These are phyloP conservation scores for Acanthamoeba royreba DNA, from an alignment of 208 protist genomes.

Conservation along the genomic window DNA sequence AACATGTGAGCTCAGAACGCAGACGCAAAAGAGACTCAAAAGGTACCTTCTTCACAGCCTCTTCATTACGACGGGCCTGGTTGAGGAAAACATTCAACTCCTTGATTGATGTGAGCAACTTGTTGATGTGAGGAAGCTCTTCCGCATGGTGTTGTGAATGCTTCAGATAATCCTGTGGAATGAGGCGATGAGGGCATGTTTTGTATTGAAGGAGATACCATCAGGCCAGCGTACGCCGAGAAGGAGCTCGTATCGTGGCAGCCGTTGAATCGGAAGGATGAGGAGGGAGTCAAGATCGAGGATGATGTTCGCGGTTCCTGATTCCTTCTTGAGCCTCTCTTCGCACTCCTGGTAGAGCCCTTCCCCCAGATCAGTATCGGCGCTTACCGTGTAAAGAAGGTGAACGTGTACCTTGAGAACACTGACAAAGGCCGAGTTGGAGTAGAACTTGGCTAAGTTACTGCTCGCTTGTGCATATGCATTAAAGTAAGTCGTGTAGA, in stretches of 20 bases:
- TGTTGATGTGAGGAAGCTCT: neutral
- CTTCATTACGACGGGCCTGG: neutral
- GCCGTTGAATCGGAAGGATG: neutral
- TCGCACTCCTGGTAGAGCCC: no score
- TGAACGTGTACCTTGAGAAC: neutral
- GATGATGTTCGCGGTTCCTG: neutral
- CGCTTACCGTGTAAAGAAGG: no score
- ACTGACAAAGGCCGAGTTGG: neutral
- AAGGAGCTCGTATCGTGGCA: neutral
- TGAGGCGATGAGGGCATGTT: neutral
- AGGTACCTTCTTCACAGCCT: neutral
- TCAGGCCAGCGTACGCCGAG: neutral
- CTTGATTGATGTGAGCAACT: neutral
- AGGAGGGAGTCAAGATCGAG: constrained; percentile 9
- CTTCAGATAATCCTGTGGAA: neutral
- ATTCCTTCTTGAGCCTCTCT: neutral
- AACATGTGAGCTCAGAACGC: no score
- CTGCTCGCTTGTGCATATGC: neutral
- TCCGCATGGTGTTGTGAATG: neutral
- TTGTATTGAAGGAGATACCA: neutral
- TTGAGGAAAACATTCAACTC: neutral
- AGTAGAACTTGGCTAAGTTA: neutral
- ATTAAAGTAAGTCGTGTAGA: neutral
- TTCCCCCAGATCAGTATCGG: no score
- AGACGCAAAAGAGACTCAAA: no score